Base-by-base conservation (phyloP, 1,284 basidiomycete genomes). In the Quambalaria eucalypti region DNA sequence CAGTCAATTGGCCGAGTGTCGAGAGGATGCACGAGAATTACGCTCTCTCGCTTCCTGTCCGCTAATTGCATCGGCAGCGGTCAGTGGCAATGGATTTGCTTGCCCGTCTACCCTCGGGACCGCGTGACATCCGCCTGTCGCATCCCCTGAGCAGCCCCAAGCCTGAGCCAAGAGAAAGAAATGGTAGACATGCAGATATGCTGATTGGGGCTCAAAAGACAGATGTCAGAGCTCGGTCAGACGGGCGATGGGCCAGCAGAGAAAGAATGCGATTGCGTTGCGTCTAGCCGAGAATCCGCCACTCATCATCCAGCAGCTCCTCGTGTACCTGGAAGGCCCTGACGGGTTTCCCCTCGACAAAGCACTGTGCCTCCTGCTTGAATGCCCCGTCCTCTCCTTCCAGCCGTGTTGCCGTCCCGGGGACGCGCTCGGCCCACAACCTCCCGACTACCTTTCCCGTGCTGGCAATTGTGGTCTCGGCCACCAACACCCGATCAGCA, bases 311-410 rank as follows among this genome's bases (percentile, higher is more conserved):
- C 28, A 90, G 72, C 26, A 88, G 77, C 70, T 90, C 87, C 70
- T 88, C 84, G 64, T 90, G 88, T 30, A 90, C 86, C 65, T 88
- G 88, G 74, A 89, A 90, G 70, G 87, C 80, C 59, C 87, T 85
- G 50, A 60, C 56, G 8, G 63, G 63, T 40, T 60, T 57, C 10
- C 71, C 71, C 38, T 62, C 50, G 1, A 55, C 49, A 21, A 61
- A 47, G 12, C 62, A 62, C 0, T 47, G 53, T 2, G 62, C 72
- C 23, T 53, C 23, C 21, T 52, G 48, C 33, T 57, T 57, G 25
- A 50, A 58, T 25, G 83, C 80, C 51, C 82, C 78, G 10, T 87
- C 78, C 44, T 78, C 78, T 6, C 87, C 86, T 57, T 80, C 78
- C 25, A 78, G 78, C 16, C 21, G 16, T 14, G 4, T 39, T 10